Percentiles rank a stretch among this genome's conserved stretches.
phyloP scores from a whole-genome alignment of 2,329 filamentous ascomycete genomes.

The Atkinsonella hypoxylon region DNA sequence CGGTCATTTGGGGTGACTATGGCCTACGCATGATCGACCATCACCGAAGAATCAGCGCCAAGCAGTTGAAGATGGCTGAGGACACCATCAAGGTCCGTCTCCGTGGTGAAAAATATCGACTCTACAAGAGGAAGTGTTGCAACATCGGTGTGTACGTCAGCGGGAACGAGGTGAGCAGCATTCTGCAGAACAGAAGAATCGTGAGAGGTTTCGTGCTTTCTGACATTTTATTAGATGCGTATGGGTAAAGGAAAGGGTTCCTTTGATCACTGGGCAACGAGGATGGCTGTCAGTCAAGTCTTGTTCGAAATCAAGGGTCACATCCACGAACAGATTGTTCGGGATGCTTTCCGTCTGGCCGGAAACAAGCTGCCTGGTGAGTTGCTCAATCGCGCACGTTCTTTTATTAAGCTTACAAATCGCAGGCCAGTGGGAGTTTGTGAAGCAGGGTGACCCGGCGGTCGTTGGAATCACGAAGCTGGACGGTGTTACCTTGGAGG shows the following conservation, averaged over 20 bases:
- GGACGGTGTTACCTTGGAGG: conserved; percentile 70
- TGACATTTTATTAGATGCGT: conserved; percentile 46
- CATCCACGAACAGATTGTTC: conserved; percentile 86
- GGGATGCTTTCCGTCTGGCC: conserved; percentile 86
- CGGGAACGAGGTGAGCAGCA: conserved; percentile 63
- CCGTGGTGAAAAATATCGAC: conserved; percentile 79
- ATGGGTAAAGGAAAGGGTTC: conserved; percentile 99
- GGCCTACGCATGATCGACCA: conserved; percentile 89
- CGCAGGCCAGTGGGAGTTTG: conserved; percentile 76
- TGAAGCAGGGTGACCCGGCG: conserved; percentile 80
- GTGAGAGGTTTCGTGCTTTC: background rate
- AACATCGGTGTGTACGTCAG: conserved; percentile 93
- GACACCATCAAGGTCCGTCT: conserved; percentile 85
- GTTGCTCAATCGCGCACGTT: conserved; percentile 15
- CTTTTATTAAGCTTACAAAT: conserved; percentile 12
- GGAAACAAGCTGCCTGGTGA: conserved; percentile 88
- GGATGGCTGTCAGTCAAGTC: conserved; percentile 82
- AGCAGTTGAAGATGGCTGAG: conserved; percentile 80
- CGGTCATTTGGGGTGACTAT: conserved; percentile 92
- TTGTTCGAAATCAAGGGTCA: conserved; percentile 87
- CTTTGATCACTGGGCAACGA: conserved; percentile 91
- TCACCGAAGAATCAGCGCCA: conserved; percentile 77
- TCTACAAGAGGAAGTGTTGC: conserved; percentile 84
- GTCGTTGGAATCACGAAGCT: conserved; percentile 90
- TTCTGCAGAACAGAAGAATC: background rate